Evolutionary conservation across 768 basidiomycete species (phyloP), one percentile per base, ranked within the genome.

Genomic region (Tricholoma sp.): DNA sequence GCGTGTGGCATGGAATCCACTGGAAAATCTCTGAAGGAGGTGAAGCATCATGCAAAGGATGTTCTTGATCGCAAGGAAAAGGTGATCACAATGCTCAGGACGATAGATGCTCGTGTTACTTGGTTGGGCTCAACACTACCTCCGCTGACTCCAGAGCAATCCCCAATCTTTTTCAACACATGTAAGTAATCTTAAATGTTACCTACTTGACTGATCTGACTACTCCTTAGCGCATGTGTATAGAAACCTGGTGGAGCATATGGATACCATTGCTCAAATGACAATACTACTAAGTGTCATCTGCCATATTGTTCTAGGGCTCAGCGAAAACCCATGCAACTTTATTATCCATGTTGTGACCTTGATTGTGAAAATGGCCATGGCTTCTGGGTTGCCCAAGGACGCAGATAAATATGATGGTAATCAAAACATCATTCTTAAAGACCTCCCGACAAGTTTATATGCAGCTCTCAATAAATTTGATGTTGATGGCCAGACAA

Each of bases 381-480:
- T 48, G 47, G 20, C 47, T 31, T 34, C 50, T 12, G 33, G 31
- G 11, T 5, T 32, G 17, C 28, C 31, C 15, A 34, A 34, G 33
- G 12, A 34, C 2, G 33, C 33, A 51, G 50, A 11, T 2, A 20
- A 24, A 10, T 53, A 55, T 39, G 34, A 29, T 15, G 13, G 13
- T 3, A 15, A 51, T 9, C 61, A 61, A 45, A 8, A 28, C 1
- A 18, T 33, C 42, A 50, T 60, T 6, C 54, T 63, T 13, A n/a
- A 54, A 6, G 57, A 63, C 47, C 54, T 65, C 13, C 63, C 61
- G 10, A 55, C 31, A 5, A 65, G 39, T 24, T 24, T 24, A 24
- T 24, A 24, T 24, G 24, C 24, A 24, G 24, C 24, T 24, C 24
- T 24, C 24, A 41, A 53, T 34, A 11, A 20, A 9, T 55, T 64